A percentile compares a stretch with the other conserved stretches of the same genome.
Conservation (phyloP, 1,284 basidiomycete genomes). For the Ceratobasidium theobromae region DNA sequence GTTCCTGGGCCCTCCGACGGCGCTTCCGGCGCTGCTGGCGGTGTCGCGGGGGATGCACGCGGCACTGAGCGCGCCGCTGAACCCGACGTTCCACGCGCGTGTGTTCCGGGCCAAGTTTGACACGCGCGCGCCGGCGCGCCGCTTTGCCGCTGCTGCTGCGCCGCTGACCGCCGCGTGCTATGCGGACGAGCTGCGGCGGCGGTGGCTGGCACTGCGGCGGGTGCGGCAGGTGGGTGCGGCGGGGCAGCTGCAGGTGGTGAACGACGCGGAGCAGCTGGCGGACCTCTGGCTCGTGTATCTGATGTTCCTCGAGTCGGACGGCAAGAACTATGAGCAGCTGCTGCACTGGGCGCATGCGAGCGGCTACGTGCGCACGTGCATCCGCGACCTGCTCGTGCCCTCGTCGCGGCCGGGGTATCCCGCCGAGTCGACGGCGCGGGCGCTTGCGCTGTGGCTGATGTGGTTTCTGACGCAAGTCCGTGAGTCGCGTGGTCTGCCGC, state of each 20-base stretch:
- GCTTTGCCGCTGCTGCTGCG: constrained; percentile 35
- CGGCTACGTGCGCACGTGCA: constrained; percentile 41
- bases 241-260: neutral
- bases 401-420: constrained; percentile 45
- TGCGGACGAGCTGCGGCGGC: constrained; percentile 41
- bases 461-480: constrained; percentile 46
- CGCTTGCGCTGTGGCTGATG: constrained; percentile 48
- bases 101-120: constrained; percentile 45
- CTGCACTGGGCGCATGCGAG: constrained; percentile 37
- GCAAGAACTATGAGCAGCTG: constrained; percentile 44
- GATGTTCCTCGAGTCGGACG: constrained; percentile 49
- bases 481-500: constrained; percentile 34
- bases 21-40: constrained; percentile 38
- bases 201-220: constrained; percentile 39
- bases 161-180: constrained; percentile 37
- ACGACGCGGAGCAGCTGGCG: constrained; percentile 31
- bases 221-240: constrained; percentile 30
- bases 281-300: constrained; percentile 47
- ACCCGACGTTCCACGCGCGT: constrained; percentile 44
- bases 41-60: constrained; percentile 40
- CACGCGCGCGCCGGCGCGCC: constrained; percentile 40
- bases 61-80: constrained; percentile 37
- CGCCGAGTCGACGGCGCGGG: constrained; percentile 43
- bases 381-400: constrained; percentile 43
- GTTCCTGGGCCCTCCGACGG: constrained; percentile 29